Conservation (phyloP, 768 basidiomycete genomes). For the Daedaleopsis nitida region DNA sequence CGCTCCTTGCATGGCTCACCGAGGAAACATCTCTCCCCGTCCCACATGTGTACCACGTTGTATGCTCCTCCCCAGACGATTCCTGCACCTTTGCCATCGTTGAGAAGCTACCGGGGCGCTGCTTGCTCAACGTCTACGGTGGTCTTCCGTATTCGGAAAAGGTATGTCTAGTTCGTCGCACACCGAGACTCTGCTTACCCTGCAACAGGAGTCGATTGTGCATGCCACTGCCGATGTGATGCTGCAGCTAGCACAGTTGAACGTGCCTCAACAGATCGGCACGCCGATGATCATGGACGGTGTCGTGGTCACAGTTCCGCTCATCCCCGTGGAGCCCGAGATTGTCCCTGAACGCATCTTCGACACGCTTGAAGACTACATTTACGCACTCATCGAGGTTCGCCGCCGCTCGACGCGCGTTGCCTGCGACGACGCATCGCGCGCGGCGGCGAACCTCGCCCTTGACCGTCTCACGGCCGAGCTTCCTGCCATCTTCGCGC, state of each 20-base stretch:
- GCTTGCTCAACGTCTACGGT: not conserved
- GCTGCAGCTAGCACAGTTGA: conserved; percentile 2
- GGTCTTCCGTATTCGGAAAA: not conserved
- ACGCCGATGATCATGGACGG: not conserved
- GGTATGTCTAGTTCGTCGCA: not conserved
- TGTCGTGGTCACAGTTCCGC: not conserved
- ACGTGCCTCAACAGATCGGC: conserved; percentile 10
- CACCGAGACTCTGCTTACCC: not conserved
- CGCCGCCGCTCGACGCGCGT: not conserved
- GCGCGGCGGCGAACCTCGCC: not conserved
- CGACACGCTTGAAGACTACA: not conserved
- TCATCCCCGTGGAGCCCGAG: not conserved
- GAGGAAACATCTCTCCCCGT: not conserved
- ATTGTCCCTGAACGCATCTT: not conserved
- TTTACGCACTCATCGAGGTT: not conserved
- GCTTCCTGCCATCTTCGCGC: not conserved
- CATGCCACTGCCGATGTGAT: conserved; percentile 1
- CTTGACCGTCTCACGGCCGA: not conserved
- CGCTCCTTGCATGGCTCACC: conserved; percentile 13
- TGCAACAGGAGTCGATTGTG: conserved; percentile 10
- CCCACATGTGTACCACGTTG: not conserved
- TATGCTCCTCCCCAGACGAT: not conserved
- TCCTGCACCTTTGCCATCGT: not conserved
- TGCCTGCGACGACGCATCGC: not conserved
- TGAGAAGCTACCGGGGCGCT: not conserved